Base-by-base conservation (phyloP, 139 green algal genomes). In the Chlorella sorokiniana region DNA sequence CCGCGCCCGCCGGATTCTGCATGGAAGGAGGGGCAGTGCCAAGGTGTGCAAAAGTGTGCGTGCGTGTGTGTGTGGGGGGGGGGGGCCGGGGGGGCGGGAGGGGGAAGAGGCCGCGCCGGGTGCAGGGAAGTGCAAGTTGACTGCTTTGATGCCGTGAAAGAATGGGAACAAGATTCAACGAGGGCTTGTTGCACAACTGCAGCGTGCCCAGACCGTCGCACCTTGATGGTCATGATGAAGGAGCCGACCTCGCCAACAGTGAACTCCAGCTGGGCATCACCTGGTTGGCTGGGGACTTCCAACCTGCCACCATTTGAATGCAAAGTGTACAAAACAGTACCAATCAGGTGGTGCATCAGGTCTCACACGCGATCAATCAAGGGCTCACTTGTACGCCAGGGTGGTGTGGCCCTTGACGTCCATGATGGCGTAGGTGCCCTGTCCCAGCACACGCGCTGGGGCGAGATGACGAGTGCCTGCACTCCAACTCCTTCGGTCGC, bases 191-290 rank as follows among this genome's bases (percentile, higher is more conserved):
- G n/a, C n/a, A n/a, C n/a, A n/a, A n/a, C n/a, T n/a, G n/a, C n/a
- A n/a, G n/a, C n/a, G n/a, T n/a, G n/a, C n/a, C n/a, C n/a, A n/a
- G n/a, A n/a, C 56, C 56, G 23, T 65, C 16, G 23, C 18, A 81
- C 84, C 81, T 86, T 88, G 76, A 86, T 65, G 16, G 71, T 51
- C 11, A 89, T 45, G 2, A 74, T 69, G 69, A 81, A 90, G 31
- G 67, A 76, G 27, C 74, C 86, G 6, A 75, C 75, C 37, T 85
- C 42, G 25, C 69, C 38, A 33, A 90, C 87, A 0, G 41, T 44
- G 11, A 90, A 85, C 59, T 90, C 84, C 31, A 87, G 11, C 69
- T 90, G 86, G 27, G 86, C 84, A 62, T 85, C 73, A 1, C 86
- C 86, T 1, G 80, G 79, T 37, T 83, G 31, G 25, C 75, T 35